Evolutionary conservation across 2,329 filamentous ascomycete genomes (phyloP).

Genomic region (Penicillium sp.): DNA sequence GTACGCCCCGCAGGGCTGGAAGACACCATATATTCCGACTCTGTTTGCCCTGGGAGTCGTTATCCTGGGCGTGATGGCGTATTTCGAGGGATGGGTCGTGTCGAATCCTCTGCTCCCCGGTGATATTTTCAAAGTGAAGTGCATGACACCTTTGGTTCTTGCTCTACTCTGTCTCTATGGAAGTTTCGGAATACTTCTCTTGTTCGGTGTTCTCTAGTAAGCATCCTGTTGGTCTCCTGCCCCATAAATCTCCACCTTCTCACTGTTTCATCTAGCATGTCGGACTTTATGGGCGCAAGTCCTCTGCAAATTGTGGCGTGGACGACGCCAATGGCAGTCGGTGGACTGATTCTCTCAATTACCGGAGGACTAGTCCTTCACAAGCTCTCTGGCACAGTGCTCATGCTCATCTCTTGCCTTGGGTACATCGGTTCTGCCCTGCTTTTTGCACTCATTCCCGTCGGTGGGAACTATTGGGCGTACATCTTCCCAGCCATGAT

Average conservation of each 20-base stretch:
- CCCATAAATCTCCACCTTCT: not conserved
- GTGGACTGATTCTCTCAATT: slow-evolving; percentile 60
- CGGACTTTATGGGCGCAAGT: slow-evolving; percentile 52
- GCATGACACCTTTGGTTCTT: slow-evolving; percentile 58
- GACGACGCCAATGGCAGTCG: slow-evolving; percentile 62
- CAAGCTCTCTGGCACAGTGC: slow-evolving; percentile 54
- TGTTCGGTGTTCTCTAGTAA: slow-evolving; percentile 65
- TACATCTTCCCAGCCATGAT: slow-evolving; percentile 61
- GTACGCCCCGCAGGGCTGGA: slow-evolving; percentile 63
- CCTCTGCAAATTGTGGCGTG: slow-evolving; percentile 62
- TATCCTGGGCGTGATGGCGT: slow-evolving; percentile 55
- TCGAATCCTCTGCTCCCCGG: slow-evolving; percentile 62
- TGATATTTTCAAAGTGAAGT: slow-evolving; percentile 63
- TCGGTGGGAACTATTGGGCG: slow-evolving; percentile 59
- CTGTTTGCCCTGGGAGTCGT: slow-evolving; percentile 59
- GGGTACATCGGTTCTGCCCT: slow-evolving; percentile 55
- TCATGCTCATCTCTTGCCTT: slow-evolving; percentile 57
- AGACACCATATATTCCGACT: slow-evolving; percentile 64
- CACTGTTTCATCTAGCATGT: slow-evolving; percentile 44
- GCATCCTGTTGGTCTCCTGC: slow-evolving; percentile 18
- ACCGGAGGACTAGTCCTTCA: slow-evolving; percentile 63
- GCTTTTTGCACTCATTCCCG: slow-evolving; percentile 60
- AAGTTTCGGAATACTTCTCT: slow-evolving; percentile 60
- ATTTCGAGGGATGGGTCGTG: slow-evolving; percentile 67
- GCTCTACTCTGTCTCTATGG: slow-evolving; percentile 64